These are phyloP conservation scores for Rutstroemia sydowiana DNA, from an alignment of 2,329 filamentous ascomycete genomes.

Conservation along the genomic window DNA sequence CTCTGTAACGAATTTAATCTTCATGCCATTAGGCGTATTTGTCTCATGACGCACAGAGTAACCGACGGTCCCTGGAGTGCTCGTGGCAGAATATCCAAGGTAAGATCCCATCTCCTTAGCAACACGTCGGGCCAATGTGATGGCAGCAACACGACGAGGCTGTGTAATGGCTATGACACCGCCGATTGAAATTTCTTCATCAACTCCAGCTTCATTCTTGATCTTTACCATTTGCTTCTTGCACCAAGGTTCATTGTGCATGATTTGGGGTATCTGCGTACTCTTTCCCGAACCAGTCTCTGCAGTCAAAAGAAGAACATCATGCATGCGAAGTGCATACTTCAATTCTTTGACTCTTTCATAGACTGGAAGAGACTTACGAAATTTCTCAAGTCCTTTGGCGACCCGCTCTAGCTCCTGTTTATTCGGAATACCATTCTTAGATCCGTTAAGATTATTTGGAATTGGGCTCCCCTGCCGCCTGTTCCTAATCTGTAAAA, in stretches of 20 bases:
- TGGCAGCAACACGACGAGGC: slow-evolving; percentile 87
- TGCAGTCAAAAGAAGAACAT: slow-evolving; percentile 79
- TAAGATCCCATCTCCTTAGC: slow-evolving; percentile 71
- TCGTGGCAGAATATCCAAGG: slow-evolving; percentile 36
- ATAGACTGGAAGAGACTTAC: slow-evolving; percentile 29
- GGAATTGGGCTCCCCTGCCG: not conserved
- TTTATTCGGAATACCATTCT: slow-evolving; percentile 7
- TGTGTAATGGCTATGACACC: slow-evolving; percentile 91
- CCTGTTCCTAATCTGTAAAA: not conserved
- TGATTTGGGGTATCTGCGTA: slow-evolving; percentile 90
- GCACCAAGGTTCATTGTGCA: slow-evolving; percentile 76
- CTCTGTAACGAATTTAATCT: slow-evolving; percentile 91
- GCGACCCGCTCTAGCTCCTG: slow-evolving; percentile 17
- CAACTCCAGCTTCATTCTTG: slow-evolving; percentile 25
- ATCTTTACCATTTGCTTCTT: slow-evolving; percentile 48
- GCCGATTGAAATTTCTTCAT: slow-evolving; percentile 49
- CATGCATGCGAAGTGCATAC: slow-evolving; percentile 29
- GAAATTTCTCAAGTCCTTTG: slow-evolving; percentile 18
- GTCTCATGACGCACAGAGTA: slow-evolving; percentile 96
- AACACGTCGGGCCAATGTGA: slow-evolving; percentile 81
- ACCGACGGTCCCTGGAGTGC: slow-evolving; percentile 50
- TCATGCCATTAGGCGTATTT: slow-evolving; percentile 70
- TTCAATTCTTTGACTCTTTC: slow-evolving; percentile 25
- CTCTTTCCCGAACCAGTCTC: slow-evolving; percentile 95
- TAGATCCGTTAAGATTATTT: not conserved